Conservation (phyloP, 2,329 filamentous ascomycete genomes). For the Juglanconis sp. region DNA sequence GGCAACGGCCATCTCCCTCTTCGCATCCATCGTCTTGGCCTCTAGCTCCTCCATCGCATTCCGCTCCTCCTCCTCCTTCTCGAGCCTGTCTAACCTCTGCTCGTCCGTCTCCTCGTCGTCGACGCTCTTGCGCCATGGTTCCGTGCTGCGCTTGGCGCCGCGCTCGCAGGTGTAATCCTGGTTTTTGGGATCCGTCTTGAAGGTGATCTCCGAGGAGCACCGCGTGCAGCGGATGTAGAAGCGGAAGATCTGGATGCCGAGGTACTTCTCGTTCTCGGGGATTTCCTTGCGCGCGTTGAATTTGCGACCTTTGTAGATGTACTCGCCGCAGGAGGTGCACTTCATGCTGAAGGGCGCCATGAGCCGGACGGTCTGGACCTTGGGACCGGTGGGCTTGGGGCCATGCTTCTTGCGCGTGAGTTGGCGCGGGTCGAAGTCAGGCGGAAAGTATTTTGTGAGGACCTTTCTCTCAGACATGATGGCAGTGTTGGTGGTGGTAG, state of each 20-base stretch:
- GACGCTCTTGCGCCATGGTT: conserved; percentile 74
- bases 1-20: conserved; percentile 92
- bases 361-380: conserved; percentile 80
- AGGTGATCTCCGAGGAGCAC: conserved; percentile 83
- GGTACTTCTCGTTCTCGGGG: conserved; percentile 81
- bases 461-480: conserved; percentile 85
- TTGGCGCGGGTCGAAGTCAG: conserved; percentile 85
- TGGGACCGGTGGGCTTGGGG: conserved; percentile 71
- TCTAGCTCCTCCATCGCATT: conserved; percentile 96
- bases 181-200: conserved; percentile 92
- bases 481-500: not conserved
- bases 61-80: conserved; percentile 67
- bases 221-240: conserved; percentile 91
- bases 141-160: conserved; percentile 89
- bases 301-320: conserved; percentile 85
- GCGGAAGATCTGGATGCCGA: conserved; percentile 79
- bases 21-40: conserved; percentile 87
- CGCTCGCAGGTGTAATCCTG: conserved; percentile 74
- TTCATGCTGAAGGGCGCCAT: conserved; percentile 88
- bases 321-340: conserved; percentile 64
- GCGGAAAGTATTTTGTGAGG: conserved; percentile 63
- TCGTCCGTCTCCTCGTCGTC: conserved; percentile 76
- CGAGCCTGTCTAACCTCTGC: conserved; percentile 78
- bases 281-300: conserved; percentile 96
- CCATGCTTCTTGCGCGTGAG: conserved; percentile 63